Percentiles rank a stretch among this genome's conserved stretches.
Conservation (phyloP, 108 stramenopile genomes). For the Mediolabrus comicus region DNA sequence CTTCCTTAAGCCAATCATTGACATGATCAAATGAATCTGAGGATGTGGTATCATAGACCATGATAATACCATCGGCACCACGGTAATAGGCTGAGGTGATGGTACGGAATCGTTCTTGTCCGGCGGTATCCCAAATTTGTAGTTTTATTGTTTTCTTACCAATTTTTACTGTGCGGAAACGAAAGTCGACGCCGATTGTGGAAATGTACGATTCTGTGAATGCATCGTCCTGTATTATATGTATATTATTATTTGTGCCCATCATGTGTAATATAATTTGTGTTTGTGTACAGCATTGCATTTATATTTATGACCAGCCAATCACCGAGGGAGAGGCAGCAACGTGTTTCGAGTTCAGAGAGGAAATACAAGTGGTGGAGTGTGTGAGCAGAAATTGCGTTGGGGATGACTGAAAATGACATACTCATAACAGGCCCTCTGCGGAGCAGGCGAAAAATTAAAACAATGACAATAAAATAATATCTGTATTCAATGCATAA, state of each 20-base stretch:
- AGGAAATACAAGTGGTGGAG: no score
- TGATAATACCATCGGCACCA: conserved; percentile 96
- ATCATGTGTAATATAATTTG: no score
- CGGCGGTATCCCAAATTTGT: conserved; percentile 86
- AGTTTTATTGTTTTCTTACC: conserved; percentile 90
- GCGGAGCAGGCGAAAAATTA: not conserved
- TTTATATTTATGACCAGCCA: no score
- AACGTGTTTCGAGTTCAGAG: no score
- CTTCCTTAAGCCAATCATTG: conserved; percentile 97
- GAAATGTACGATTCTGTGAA: conserved; percentile 99
- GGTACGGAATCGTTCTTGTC: conserved; percentile 95
- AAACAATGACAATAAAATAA: conserved; percentile 5
- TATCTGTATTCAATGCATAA: not conserved
- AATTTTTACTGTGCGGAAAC: conserved; percentile 96
- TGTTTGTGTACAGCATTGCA: no score
- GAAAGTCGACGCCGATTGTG: conserved; percentile 99
- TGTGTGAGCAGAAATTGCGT: no score
- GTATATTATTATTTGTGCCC: not conserved
- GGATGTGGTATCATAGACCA: conserved; percentile 95
- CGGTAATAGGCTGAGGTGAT: conserved; percentile 97
- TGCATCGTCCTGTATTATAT: conserved; percentile 83
- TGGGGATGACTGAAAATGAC: no score
- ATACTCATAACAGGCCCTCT: no score
- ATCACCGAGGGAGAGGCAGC: no score
- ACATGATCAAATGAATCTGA: conserved; percentile 97